Evolutionary conservation across 2,329 filamentous ascomycete genomes (phyloP).

Genomic region (Botryotinia globosa): DNA sequence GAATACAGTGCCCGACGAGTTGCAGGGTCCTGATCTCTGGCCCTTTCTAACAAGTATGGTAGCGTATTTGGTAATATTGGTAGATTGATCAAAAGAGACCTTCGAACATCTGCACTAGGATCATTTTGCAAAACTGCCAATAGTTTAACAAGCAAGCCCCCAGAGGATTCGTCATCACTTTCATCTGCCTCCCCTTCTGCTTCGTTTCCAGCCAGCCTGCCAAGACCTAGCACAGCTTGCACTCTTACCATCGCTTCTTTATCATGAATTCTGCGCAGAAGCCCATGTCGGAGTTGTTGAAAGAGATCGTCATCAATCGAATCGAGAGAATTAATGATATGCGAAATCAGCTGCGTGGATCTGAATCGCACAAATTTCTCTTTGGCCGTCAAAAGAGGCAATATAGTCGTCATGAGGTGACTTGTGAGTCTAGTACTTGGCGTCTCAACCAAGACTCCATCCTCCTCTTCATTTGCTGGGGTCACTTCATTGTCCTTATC

Average conservation of each 20-base stretch:
- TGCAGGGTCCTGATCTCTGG: conserved; percentile 80
- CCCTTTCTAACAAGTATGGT: conserved; percentile 84
- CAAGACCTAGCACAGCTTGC: conserved; percentile 88
- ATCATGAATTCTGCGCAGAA: conserved; percentile 84
- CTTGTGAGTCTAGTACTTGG: conserved; percentile 77
- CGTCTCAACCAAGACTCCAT: conserved; percentile 72
- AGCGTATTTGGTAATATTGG: conserved; percentile 79
- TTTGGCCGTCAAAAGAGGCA: conserved; percentile 78
- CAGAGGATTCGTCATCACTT: conserved; percentile 64
- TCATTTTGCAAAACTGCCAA: conserved; percentile 90
- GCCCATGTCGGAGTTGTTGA: conserved; percentile 71
- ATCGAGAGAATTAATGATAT: conserved; percentile 89
- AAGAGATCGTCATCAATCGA: conserved; percentile 91
- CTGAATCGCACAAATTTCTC: conserved; percentile 92
- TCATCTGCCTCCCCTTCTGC: conserved; percentile 69
- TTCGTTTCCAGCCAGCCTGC: conserved; percentile 75
- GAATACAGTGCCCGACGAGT: conserved; percentile 87
- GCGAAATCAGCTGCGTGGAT: conserved; percentile 83
- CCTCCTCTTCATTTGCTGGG: conserved; percentile 61
- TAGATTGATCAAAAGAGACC: conserved; percentile 85
- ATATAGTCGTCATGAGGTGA: conserved; percentile 67
- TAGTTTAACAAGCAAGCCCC: conserved; percentile 75
- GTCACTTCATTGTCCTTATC: conserved; percentile 69
- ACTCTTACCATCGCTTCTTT: conserved; percentile 91
- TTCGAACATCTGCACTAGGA: conserved; percentile 86